A percentile compares a stretch with the other conserved stretches of the same genome.
Evolutionary conservation across 306 rosid genomes (phyloP).

Genomic region (Malus sieversii): DNA sequence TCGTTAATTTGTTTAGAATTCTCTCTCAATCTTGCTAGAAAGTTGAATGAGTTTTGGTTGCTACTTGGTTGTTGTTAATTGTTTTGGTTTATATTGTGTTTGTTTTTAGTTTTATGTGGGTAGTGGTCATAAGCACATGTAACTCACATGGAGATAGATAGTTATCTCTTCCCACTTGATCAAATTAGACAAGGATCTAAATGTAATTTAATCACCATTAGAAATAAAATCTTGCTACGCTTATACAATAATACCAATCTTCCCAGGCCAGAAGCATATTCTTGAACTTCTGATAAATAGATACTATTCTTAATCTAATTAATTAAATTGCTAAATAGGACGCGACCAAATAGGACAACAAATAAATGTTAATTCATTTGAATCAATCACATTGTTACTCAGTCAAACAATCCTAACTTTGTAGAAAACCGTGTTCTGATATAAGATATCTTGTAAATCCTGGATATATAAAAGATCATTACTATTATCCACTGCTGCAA

Average conservation of each 20-base stretch:
- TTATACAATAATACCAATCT: neutral
- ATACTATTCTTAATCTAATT: neutral
- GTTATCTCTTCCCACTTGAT: neutral
- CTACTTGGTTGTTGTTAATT: neutral
- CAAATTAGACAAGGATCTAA: neutral
- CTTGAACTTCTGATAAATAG: neutral
- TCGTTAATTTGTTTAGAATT: neutral
- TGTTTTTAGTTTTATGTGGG: neutral
- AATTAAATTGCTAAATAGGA: neutral
- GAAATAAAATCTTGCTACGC: slow-evolving; percentile 1
- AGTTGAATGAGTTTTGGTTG: slow-evolving; percentile 7
- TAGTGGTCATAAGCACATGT: neutral
- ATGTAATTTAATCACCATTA: neutral
- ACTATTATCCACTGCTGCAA: neutral
- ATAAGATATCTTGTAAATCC: neutral
- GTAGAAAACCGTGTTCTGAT: neutral
- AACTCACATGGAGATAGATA: slow-evolving; percentile 5
- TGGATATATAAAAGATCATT: neutral
- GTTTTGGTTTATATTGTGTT: neutral
- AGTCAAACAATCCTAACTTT: neutral
- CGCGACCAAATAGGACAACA: neutral
- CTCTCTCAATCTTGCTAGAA: neutral
- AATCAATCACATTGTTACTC: neutral
- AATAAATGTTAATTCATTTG: neutral
- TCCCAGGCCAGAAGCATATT: neutral